A percentile compares a stretch with the other conserved stretches of the same genome.
These are phyloP conservation scores for Calonectria pteridis DNA, from an alignment of 2,329 filamentous ascomycete genomes.

Conservation along the genomic window DNA sequence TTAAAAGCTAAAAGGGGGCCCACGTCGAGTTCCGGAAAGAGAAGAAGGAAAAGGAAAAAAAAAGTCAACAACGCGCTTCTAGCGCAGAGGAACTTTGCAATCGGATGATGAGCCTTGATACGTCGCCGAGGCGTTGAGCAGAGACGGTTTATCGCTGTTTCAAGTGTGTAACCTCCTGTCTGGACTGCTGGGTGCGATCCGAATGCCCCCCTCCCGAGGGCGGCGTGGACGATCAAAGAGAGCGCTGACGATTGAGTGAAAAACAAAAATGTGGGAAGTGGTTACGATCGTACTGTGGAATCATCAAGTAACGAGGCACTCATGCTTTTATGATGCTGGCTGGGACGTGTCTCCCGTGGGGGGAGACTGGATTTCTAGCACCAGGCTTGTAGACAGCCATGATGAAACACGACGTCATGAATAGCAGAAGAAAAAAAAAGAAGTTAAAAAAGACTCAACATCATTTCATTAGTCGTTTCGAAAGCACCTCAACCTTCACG, in stretches of 20 bases:
- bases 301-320: constrained; percentile 29
- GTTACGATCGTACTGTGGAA: constrained; percentile 14
- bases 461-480: constrained; percentile 14
- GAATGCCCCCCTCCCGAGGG: constrained; percentile 38
- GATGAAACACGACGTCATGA: constrained; percentile 11
- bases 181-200: constrained; percentile 52
- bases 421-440: not conserved
- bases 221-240: constrained; percentile 71
- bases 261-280: constrained; percentile 9
- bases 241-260: constrained; percentile 50
- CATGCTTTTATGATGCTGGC: not conserved
- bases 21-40: not conserved
- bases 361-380: constrained; percentile 1
- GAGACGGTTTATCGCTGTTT: constrained; percentile 45
- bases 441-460: not conserved
- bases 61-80: not conserved
- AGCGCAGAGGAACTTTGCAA: constrained; percentile 37
- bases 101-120: constrained; percentile 63
- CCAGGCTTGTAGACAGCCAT: constrained; percentile 10
- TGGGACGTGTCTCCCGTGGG: not conserved
- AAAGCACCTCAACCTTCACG: constrained; percentile 15
- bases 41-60: not conserved
- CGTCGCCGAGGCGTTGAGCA: constrained; percentile 42
- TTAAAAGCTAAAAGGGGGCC: not conserved
- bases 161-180: constrained; percentile 55